Percentiles rank a stretch among this genome's conserved stretches.
Evolutionary conservation across 495 filamentous ascomycete genomes (phyloP).

Genomic region (Daldinia concentrica): DNA sequence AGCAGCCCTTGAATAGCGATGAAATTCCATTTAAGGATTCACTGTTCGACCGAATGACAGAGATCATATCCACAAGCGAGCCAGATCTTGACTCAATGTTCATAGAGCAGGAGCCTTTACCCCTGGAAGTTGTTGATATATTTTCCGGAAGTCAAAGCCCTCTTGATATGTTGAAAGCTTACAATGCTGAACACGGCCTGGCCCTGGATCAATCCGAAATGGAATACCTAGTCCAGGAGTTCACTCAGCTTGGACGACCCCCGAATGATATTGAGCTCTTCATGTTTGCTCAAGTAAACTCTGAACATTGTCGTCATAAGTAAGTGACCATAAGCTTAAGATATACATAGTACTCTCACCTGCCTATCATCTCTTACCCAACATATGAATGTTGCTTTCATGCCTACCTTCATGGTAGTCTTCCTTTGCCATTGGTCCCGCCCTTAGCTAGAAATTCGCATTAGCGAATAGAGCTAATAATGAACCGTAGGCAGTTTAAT

Average conservation of each 20-base stretch:
- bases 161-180: slow-evolving; percentile 75
- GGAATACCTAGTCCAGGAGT: slow-evolving; percentile 89
- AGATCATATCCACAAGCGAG: slow-evolving; percentile 70
- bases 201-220: slow-evolving; percentile 90
- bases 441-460: not conserved
- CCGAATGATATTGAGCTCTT: slow-evolving; percentile 95
- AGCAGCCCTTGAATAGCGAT: slow-evolving; percentile 56
- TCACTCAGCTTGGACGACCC: slow-evolving; percentile 74
- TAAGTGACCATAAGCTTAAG: slow-evolving; percentile 26
- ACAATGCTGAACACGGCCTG: slow-evolving; percentile 83
- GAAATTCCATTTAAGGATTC: slow-evolving; percentile 71
- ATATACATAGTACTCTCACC: not conserved
- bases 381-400: not conserved
- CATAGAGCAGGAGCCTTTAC: slow-evolving; percentile 72
- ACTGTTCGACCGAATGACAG: slow-evolving; percentile 93
- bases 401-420: not conserved
- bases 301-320: slow-evolving; percentile 78
- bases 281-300: slow-evolving; percentile 99
- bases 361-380: not conserved
- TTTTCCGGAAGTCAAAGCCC: slow-evolving; percentile 68
- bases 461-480: not conserved
- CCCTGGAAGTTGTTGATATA: slow-evolving; percentile 77
- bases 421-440: not conserved
- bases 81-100: slow-evolving; percentile 82
- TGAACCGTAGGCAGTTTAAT: slow-evolving; percentile 75